Percentiles rank a stretch among this genome's conserved stretches.
These are phyloP conservation scores for Karstenula rhodostoma DNA, from an alignment of 2,329 filamentous ascomycete species.

Conservation along the genomic window DNA sequence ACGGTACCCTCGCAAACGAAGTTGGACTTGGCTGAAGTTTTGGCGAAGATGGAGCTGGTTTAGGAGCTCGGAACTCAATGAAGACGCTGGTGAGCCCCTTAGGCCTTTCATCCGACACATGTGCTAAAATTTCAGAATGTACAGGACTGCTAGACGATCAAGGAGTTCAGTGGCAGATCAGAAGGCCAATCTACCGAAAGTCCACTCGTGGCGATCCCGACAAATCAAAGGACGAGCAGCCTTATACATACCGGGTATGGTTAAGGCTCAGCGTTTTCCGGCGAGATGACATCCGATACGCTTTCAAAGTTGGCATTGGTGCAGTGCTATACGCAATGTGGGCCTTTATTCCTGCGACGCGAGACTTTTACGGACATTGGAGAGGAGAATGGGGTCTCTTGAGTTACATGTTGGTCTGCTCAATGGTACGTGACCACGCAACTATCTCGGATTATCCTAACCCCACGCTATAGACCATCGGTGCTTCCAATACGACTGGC, in stretches of 20 bases:
- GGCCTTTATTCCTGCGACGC: conserved; percentile 80
- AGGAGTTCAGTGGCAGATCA: conserved; percentile 45
- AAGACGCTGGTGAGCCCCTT: conserved; percentile 31
- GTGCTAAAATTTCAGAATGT: conserved; percentile 30
- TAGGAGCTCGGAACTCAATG: conserved; percentile 15
- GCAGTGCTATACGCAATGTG: conserved; percentile 89
- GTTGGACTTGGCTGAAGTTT: conserved; percentile 87
- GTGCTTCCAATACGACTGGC: conserved; percentile 92
- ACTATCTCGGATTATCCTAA: background rate
- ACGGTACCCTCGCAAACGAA: conserved; percentile 66
- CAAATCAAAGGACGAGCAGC: conserved; percentile 38
- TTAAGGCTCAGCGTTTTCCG: conserved; percentile 64
- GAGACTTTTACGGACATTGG: conserved; percentile 85
- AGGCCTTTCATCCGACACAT: background rate
- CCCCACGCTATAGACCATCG: conserved; percentile 71
- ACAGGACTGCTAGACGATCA: conserved; percentile 36
- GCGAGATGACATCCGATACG: conserved; percentile 76
- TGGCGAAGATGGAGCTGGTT: conserved; percentile 62
- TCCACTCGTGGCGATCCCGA: conserved; percentile 38
- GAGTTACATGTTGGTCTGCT: conserved; percentile 97
- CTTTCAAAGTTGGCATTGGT: conserved; percentile 91
- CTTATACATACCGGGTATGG: conserved; percentile 61
- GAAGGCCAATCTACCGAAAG: conserved; percentile 43
- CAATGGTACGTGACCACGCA: conserved; percentile 65
- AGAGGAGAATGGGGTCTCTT: conserved; percentile 95